A percentile compares a stretch with the other conserved stretches of the same genome.
Evolutionary conservation across 768 basidiomycete genomes (phyloP).

Genomic region (Pulveroboletus ravenelii): DNA sequence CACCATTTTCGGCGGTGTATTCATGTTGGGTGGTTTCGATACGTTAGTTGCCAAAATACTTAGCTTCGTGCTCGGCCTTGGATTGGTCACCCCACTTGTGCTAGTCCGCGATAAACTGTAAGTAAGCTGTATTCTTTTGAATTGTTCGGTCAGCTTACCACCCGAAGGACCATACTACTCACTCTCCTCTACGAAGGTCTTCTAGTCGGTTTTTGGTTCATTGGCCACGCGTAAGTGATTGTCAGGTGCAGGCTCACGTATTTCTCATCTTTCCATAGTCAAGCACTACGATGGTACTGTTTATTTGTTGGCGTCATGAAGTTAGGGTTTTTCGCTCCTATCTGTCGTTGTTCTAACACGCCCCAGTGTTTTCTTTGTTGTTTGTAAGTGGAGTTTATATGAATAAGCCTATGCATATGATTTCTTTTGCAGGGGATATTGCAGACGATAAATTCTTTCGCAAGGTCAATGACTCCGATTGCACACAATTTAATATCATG

Average conservation of each 20-base stretch:
- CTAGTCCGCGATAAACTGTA: conserved; percentile 90
- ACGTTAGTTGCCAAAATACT: conserved; percentile 89
- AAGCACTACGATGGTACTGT: conserved; percentile 80
- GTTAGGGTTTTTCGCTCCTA: conserved; percentile 39
- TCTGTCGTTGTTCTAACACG: conserved; percentile 4
- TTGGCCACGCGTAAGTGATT: conserved; percentile 75
- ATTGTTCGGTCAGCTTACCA: conserved; percentile 9
- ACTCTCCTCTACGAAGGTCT: conserved; percentile 81
- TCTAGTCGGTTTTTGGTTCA: conserved; percentile 92
- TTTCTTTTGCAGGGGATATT: conserved; percentile 67
- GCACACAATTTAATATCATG: conserved; percentile 80
- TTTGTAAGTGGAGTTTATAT: conserved; percentile 55
- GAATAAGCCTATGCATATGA: neutral
- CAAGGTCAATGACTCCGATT: conserved; percentile 90
- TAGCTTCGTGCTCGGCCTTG: conserved; percentile 86
- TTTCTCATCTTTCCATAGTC: conserved; percentile 37
- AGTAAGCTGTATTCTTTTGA: conserved; percentile 25
- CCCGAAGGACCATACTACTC: conserved; percentile 72
- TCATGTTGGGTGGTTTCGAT: conserved; percentile 81
- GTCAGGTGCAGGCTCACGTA: neutral
- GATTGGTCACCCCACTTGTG: conserved; percentile 77
- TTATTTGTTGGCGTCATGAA: conserved; percentile 83
- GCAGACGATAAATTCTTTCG: conserved; percentile 94
- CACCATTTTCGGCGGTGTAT: conserved; percentile 74
- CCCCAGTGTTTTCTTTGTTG: conserved; percentile 73